These are phyloP conservation scores for Monosporascus sp. DNA, from an alignment of 2,329 filamentous ascomycete genomes.

Conservation along the genomic window DNA sequence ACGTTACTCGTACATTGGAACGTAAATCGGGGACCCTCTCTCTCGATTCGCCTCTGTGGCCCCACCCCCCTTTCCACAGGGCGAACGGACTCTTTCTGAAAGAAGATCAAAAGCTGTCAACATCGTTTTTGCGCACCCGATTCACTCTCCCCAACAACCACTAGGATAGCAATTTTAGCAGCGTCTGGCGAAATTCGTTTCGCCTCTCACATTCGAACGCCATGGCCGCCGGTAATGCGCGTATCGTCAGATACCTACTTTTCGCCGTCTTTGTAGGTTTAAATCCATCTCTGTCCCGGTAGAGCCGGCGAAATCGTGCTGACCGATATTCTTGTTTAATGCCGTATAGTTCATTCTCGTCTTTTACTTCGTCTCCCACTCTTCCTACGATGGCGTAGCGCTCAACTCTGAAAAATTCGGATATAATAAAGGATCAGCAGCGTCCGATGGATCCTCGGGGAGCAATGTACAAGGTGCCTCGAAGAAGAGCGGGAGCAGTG, in stretches of 20 bases:
- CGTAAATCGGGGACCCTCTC: too few species aligned
- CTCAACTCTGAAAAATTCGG: constrained; percentile 32
- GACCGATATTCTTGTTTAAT: constrained; percentile 16
- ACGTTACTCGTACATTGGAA: too few species aligned
- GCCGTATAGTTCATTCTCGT: constrained; percentile 55
- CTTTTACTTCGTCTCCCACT: constrained; percentile 74
- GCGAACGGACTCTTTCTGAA: too few species aligned
- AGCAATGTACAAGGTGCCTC: constrained; percentile 12
- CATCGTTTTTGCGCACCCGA: too few species aligned
- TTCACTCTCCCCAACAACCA: neutral
- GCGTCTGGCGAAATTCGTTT: constrained; percentile 3
- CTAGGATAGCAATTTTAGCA: constrained; percentile 2
- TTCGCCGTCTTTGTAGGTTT: constrained; percentile 75
- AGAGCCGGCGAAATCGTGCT: constrained; percentile 5
- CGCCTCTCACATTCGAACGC: constrained; percentile 17
- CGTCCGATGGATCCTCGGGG: constrained; percentile 10
- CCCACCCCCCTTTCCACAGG: too few species aligned
- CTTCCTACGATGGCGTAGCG: constrained; percentile 44
- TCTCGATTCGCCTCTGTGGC: too few species aligned
- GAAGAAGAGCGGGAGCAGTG: constrained; percentile 7
- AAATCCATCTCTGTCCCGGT: neutral
- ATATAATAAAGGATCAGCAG: constrained; percentile 13
- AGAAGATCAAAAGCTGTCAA: too few species aligned
- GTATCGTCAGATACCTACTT: constrained; percentile 72
- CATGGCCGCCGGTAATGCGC: constrained; percentile 65